Conservation (phyloP, 2,329 filamentous ascomycete species). For the Boeremia lycopersici region DNA sequence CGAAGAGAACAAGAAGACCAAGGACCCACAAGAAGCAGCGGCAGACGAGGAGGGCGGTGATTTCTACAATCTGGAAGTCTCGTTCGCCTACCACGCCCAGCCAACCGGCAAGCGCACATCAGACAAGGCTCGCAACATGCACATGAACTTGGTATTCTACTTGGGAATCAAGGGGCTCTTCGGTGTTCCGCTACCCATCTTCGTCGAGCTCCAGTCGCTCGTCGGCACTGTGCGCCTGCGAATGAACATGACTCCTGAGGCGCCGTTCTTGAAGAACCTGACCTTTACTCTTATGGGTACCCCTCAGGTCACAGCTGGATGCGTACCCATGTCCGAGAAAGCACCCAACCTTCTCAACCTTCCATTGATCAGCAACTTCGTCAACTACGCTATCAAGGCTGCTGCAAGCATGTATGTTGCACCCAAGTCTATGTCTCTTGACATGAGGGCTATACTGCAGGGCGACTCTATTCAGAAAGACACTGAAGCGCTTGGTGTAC, state of each 20-base stretch:
- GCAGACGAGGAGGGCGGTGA: slow-evolving; percentile 90
- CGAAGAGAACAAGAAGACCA: slow-evolving; percentile 76
- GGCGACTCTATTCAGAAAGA: slow-evolving; percentile 94
- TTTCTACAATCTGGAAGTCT: slow-evolving; percentile 90
- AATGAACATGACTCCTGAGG: slow-evolving; percentile 84
- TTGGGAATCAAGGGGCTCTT: slow-evolving; percentile 88
- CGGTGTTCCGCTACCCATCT: slow-evolving; percentile 85
- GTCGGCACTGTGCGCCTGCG: slow-evolving; percentile 85
- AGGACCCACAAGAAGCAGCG: slow-evolving; percentile 84
- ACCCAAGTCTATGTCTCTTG: slow-evolving; percentile 90
- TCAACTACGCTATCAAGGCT: slow-evolving; percentile 90
- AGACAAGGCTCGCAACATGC: slow-evolving; percentile 91
- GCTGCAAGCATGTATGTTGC: slow-evolving; percentile 89
- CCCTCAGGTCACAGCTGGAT: slow-evolving; percentile 87
- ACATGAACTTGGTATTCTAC: slow-evolving; percentile 95
- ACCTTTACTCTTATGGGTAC: slow-evolving; percentile 95
- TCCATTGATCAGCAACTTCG: slow-evolving; percentile 92
- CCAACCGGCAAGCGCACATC: slow-evolving; percentile 73
- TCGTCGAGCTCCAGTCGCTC: slow-evolving; percentile 87
- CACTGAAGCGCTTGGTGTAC: slow-evolving; percentile 80
- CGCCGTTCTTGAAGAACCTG: slow-evolving; percentile 88
- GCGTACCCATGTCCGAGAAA: slow-evolving; percentile 88
- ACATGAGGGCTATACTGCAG: slow-evolving; percentile 86
- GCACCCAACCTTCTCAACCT: slow-evolving; percentile 91
- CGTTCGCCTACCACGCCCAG: slow-evolving; percentile 88